Evolutionary conservation across 257 asterid species (phyloP), one percentile per base, ranked within the genome.

Genomic region (Ocimum tenuiflorum): DNA sequence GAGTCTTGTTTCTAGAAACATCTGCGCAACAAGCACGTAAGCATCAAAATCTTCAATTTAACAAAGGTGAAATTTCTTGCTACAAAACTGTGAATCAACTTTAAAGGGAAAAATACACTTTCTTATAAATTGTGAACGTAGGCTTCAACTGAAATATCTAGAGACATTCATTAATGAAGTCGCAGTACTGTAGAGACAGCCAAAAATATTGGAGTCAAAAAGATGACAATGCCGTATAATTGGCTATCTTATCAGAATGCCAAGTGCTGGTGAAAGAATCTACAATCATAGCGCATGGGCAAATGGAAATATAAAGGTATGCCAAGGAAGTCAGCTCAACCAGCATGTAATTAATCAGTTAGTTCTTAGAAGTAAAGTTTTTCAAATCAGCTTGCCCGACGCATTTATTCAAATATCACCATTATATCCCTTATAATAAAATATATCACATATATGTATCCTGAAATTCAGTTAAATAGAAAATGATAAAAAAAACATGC

Each of bases 1-100:
- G 50, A 82, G 83, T 74, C 81, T 80, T 62, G 59, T 69, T 73
- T 83, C 91, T 2, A 89, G 82, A 69, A 94, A 94, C 46, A 77
- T 78, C 99, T 88, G 83, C 76, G 79, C 36, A 67, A 42, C 39
- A 22, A 68, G 49, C 63, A 65, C 27, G 56, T 51, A 46, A 41
- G 31, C 4, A 27, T 1, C 31, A 27, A 27, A 27, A 27, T 1
- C 4, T 4, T 27, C 22, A 11, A 35, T 50, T 60, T 18, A 29
- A 20, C 15, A 41, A 51, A n/a, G 46, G 27, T 27, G 31, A 27
- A 27, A 27, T 27, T 1, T 27, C 31, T 27, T 27, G 31, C 31
- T 27, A 27, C 31, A 27, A 27, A 27, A 27, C 4, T 4, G 4
- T 27, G 31, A 27, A 27, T 27, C 31, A 27, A 4, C 31, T 1